These are phyloP conservation scores for Talaromyces verruculosus DNA, from an alignment of 2,329 filamentous ascomycete species.

Conservation along the genomic window DNA sequence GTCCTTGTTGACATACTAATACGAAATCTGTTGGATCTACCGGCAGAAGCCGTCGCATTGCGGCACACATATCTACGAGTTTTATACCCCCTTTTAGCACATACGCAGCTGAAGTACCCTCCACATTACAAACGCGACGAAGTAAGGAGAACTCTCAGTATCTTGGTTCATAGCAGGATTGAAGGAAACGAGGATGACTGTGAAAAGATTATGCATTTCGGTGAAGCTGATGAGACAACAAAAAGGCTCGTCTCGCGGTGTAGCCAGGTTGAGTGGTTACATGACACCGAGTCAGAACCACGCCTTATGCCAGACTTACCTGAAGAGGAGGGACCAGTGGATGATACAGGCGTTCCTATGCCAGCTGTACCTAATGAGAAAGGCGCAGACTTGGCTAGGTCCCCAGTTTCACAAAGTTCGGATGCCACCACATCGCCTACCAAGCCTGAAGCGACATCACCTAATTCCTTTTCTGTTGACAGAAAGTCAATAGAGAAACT, in stretches of 20 bases:
- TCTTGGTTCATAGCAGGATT: slow-evolving; percentile 72
- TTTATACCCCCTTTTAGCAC: slow-evolving; percentile 81
- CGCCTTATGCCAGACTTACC: slow-evolving; percentile 14
- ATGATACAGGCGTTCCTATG: slow-evolving; percentile 9
- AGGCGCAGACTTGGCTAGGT: slow-evolving; percentile 36
- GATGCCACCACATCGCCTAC: slow-evolving; percentile 51
- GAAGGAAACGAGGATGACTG: slow-evolving; percentile 50
- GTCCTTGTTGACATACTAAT: slow-evolving; percentile 95
- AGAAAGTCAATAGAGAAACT: slow-evolving; percentile 41
- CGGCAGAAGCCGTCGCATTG: slow-evolving; percentile 70
- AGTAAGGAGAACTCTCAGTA: slow-evolving; percentile 70
- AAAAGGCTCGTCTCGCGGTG: slow-evolving; percentile 49
- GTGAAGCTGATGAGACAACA: slow-evolving; percentile 52
- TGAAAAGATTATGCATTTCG: slow-evolving; percentile 51
- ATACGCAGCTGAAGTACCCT: slow-evolving; percentile 83
- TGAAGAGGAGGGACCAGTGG: slow-evolving; percentile 8
- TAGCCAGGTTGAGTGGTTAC: slow-evolving; percentile 48
- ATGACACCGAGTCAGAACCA: slow-evolving; percentile 25
- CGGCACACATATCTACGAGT: slow-evolving; percentile 95
- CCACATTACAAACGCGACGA: slow-evolving; percentile 92
- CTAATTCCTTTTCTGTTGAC: slow-evolving; percentile 28
- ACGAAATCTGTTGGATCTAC: slow-evolving; percentile 91
- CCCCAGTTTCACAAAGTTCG: slow-evolving; percentile 33
- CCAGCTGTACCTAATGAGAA: slow-evolving; percentile 30
- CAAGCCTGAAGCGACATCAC: slow-evolving; percentile 33